Evolutionary conservation across 305 asterid genomes (phyloP).

Genomic region (Plantago coronopus): DNA sequence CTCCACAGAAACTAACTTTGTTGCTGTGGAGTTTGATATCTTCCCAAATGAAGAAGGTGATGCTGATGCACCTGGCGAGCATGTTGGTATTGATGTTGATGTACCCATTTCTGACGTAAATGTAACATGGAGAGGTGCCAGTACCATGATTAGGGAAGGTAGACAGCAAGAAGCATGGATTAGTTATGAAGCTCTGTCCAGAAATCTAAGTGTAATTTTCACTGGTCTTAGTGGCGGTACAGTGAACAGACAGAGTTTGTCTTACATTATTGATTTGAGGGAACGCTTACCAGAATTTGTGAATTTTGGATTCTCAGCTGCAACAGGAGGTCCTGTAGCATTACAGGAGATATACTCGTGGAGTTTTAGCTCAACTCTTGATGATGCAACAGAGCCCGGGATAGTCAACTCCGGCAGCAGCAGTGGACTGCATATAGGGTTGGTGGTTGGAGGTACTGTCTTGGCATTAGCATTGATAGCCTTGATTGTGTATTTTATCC

Average conservation of each 20-base stretch:
- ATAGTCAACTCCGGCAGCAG: no score
- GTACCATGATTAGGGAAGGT: conserved; percentile 16
- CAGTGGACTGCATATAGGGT: no score
- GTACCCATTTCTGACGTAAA: conserved; percentile 18
- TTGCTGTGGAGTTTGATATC: conserved; percentile 34
- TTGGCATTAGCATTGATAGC: background rate
- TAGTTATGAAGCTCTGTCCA: background rate
- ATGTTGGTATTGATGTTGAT: conserved; percentile 31
- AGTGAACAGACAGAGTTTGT: background rate
- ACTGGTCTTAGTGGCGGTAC: background rate
- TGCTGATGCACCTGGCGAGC: conserved; percentile 13
- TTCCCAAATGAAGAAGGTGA: background rate
- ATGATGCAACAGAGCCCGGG: no score
- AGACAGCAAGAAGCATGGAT: conserved; percentile 3
- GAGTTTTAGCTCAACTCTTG: conserved; percentile 8
- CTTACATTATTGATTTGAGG: background rate
- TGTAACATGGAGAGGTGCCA: conserved; percentile 13
- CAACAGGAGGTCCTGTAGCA: background rate
- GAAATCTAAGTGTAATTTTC: background rate
- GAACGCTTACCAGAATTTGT: background rate
- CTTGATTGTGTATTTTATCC: background rate
- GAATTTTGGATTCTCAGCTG: background rate
- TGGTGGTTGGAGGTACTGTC: background rate
- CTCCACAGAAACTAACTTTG: background rate
- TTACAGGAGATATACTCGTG: background rate